Base-by-base conservation (phyloP, 2,329 filamentous ascomycete genomes). In the Escovopsis sp. region DNA sequence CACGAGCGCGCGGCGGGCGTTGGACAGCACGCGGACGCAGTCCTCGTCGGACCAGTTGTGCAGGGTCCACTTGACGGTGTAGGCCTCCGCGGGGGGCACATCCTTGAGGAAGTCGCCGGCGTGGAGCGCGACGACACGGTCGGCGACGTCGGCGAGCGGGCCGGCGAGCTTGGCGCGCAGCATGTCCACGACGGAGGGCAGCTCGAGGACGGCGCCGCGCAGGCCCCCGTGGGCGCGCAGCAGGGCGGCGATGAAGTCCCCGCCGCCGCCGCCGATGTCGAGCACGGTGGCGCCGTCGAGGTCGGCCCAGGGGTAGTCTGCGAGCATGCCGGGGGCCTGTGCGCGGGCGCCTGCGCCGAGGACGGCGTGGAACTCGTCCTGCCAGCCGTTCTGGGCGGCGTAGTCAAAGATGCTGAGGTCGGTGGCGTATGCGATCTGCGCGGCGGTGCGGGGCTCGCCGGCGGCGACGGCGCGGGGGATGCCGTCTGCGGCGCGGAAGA, bases 271-370 rank as follows among this genome's bases (percentile, higher is more conserved):
- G 1, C 63, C 64, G 25, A 67, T 47, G 39, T 67, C 64, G 1
- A 66, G 41, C 3, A 67, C 47, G 0, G 48, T 51, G 7, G 33
- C 46, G 29, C 52, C 50, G 1, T 41, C 55, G 1, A 68, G 27
- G 41, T 66, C 60, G 4, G 55, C 37, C 65, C 64, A 67, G 1
- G 60, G 57, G 44, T 67, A 66, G 43, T 63, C 64, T 27, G 49
- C 53, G 1, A 66, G 30, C 11, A 67, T 59, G 0, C 64, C 64
- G 1, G 62, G 61, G 0, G 57, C 56, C 46, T 57, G 51, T 0
- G 64, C 63, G 2, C 46, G 48, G 2, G 61, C 60, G 3, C 61
- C 62, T 0, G 48, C 58, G 11, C 63, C 51, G 5, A 67, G 48
- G 1, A 63, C 62, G 8, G 49, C 48, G 42, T 65, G 62, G 4